Percentiles rank a stretch among this genome's conserved stretches.
phyloP scores from a whole-genome alignment of 805 yeast genomes.

The Myxozyma neglecta region DNA sequence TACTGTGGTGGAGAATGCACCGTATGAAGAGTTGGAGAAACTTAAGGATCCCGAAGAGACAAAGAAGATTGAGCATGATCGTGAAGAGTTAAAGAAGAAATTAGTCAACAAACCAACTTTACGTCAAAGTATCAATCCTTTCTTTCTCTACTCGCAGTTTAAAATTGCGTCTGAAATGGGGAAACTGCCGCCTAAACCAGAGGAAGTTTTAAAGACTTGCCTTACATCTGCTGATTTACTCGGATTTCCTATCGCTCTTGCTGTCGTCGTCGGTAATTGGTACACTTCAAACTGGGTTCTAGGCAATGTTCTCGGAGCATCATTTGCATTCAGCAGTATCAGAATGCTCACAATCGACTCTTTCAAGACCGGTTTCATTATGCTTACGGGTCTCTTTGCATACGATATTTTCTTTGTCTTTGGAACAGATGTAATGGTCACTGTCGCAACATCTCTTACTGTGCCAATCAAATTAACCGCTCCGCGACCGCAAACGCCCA shows the following conservation, averaged over 20 bases:
- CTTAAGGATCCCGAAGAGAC: slow-evolving; percentile 34
- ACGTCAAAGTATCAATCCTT: slow-evolving; percentile 12
- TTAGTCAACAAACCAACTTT: slow-evolving; percentile 16
- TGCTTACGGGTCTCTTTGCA: slow-evolving; percentile 53
- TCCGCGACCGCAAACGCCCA: slow-evolving; percentile 41
- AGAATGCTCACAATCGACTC: slow-evolving; percentile 44
- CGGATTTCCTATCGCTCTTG: slow-evolving; percentile 29
- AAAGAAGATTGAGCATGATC: slow-evolving; percentile 8
- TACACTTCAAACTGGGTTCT: slow-evolving; percentile 49
- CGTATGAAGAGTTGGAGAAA: slow-evolving; percentile 43
- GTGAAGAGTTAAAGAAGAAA: slow-evolving; percentile 10
- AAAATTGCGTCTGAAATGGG: slow-evolving; percentile 12
- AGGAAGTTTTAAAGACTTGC: slow-evolving; percentile 16
- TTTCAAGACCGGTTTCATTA: slow-evolving; percentile 49
- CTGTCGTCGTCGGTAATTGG: slow-evolving; percentile 28
- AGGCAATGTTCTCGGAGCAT: slow-evolving; percentile 47
- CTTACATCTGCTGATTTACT: slow-evolving; percentile 28
- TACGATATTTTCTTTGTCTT: slow-evolving; percentile 72
- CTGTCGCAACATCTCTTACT: slow-evolving; percentile 57
- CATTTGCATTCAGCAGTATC: slow-evolving; percentile 49
- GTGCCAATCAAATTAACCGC: slow-evolving; percentile 55
- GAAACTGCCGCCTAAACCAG: slow-evolving; percentile 15
- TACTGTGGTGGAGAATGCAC: slow-evolving; percentile 19
- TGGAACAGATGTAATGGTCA: slow-evolving; percentile 59
- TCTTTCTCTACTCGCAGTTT: slow-evolving; percentile 11